Percentiles rank a stretch among this genome's conserved stretches.
Evolutionary conservation across 768 basidiomycete genomes (phyloP).

Genomic region (Tylopilus intermedius): DNA sequence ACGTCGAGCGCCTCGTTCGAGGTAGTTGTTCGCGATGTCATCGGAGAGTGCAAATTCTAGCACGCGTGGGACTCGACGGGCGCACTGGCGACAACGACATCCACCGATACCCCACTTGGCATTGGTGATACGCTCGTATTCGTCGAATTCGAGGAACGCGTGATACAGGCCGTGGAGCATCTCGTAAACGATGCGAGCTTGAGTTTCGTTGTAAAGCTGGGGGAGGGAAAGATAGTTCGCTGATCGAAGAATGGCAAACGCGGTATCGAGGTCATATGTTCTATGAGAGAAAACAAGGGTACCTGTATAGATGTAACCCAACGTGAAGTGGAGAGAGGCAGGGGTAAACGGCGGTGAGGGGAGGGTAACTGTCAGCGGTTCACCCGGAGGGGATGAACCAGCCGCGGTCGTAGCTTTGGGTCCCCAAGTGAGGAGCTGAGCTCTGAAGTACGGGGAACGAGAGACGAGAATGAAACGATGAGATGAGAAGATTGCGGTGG

Average conservation of each 20-base stretch:
- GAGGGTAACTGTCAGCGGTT: constrained; percentile 60
- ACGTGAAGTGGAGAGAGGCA: constrained; percentile 87
- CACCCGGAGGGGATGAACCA: constrained; percentile 27
- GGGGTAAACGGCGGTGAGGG: constrained; percentile 94
- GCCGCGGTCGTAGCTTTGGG: constrained; percentile 32
- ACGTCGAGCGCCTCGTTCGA: constrained; percentile 68
- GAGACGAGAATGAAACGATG: constrained; percentile 92
- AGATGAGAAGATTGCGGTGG: constrained; percentile 82
- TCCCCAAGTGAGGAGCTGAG: constrained; percentile 68
- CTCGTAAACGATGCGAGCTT: constrained; percentile 78
- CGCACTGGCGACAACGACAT: constrained; percentile 80
- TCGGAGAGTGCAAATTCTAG: constrained; percentile 74
- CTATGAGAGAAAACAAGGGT: constrained; percentile 90
- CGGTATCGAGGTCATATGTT: constrained; percentile 87
- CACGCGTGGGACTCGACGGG: constrained; percentile 72
- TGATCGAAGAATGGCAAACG: constrained; percentile 82
- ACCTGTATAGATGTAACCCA: constrained; percentile 93
- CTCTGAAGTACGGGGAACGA: constrained; percentile 82
- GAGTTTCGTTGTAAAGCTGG: constrained; percentile 72
- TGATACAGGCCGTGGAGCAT: constrained; percentile 89
- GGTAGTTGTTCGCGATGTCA: constrained; percentile 69
- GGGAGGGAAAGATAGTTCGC: constrained; percentile 75
- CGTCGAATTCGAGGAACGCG: constrained; percentile 72
- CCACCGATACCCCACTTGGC: constrained; percentile 81
- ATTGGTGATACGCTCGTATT: constrained; percentile 68